Conservation (phyloP, 345 rosid genomes). For the Capsella bursapastoris region DNA sequence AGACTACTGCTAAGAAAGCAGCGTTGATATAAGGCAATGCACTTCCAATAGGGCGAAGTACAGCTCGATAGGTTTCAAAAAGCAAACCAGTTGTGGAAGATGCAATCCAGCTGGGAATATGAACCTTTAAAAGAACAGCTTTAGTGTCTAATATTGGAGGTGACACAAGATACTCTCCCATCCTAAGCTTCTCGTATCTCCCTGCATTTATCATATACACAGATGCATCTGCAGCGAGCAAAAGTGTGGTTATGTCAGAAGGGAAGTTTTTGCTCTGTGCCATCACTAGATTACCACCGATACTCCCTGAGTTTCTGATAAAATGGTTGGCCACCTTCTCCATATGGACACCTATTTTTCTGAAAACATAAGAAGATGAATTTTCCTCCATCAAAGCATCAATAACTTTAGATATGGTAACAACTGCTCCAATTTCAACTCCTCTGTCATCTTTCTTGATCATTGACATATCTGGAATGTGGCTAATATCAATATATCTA, state of each 20-base stretch:
- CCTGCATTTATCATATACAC: slow-evolving; percentile 48
- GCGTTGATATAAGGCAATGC: slow-evolving; percentile 83
- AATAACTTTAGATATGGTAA: slow-evolving; percentile 71
- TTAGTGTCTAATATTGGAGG: slow-evolving; percentile 59
- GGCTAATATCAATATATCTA: slow-evolving; percentile 68
- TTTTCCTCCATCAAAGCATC: slow-evolving; percentile 60
- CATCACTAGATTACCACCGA: slow-evolving; percentile 88
- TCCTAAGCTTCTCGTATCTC: slow-evolving; percentile 53
- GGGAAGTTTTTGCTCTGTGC: slow-evolving; percentile 77
- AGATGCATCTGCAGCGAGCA: slow-evolving; percentile 66
- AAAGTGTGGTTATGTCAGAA: slow-evolving; percentile 78
- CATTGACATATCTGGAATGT: slow-evolving; percentile 60
- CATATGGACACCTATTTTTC: slow-evolving; percentile 69
- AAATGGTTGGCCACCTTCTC: slow-evolving; percentile 68
- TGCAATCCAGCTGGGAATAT: slow-evolving; percentile 46
- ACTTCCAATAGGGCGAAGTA: slow-evolving; percentile 77
- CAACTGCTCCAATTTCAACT: slow-evolving; percentile 78
- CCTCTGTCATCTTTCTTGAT: slow-evolving; percentile 57
- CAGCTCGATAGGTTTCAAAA: slow-evolving; percentile 84
- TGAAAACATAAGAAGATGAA: slow-evolving; percentile 43
- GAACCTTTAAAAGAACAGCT: slow-evolving; percentile 58
- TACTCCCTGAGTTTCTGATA: slow-evolving; percentile 70
- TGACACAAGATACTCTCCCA: slow-evolving; percentile 68
- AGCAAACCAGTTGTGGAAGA: slow-evolving; percentile 46
- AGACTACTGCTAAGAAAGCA: slow-evolving; percentile 74